These are phyloP conservation scores for Chamaecrista fasciculata DNA, from an alignment of 306 rosid genomes.

Conservation along the genomic window DNA sequence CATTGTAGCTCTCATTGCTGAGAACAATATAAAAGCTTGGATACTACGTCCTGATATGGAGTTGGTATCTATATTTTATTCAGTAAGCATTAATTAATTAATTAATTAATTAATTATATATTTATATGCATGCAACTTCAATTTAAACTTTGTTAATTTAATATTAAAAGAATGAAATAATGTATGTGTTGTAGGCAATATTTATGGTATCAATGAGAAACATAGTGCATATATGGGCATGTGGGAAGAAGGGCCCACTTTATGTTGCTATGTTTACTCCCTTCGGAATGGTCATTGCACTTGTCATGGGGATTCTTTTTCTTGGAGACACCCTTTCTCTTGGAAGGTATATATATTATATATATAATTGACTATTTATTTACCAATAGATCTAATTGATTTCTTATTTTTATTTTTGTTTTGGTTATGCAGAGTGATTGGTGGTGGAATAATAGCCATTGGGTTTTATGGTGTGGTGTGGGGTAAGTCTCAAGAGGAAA, in stretches of 20 bases:
- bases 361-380: no score
- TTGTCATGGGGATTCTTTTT: slow-evolving; percentile 25
- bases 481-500: slow-evolving; percentile 27
- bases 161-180: no score
- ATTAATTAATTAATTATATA: no score
- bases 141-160: no score
- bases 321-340: slow-evolving; percentile 29
- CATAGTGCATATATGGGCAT: slow-evolving; percentile 20
- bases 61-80: slow-evolving; percentile 15
- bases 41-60: neutral
- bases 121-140: no score
- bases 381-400: no score
- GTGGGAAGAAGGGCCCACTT: slow-evolving; percentile 28
- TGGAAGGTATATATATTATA: slow-evolving; percentile 5
- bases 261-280: slow-evolving; percentile 35
- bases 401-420: neutral
- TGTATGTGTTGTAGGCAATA: slow-evolving; percentile 2
- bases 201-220: neutral
- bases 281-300: slow-evolving; percentile 24
- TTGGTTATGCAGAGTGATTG: slow-evolving; percentile 25
- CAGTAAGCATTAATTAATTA: neutral
- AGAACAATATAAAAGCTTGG: slow-evolving; percentile 13
- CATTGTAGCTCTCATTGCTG: slow-evolving; percentile 12
- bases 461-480: slow-evolving; percentile 35
- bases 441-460: neutral